Evolutionary conservation across 2,329 filamentous ascomycete genomes (phyloP).

Genomic region (Dothistroma pini): DNA sequence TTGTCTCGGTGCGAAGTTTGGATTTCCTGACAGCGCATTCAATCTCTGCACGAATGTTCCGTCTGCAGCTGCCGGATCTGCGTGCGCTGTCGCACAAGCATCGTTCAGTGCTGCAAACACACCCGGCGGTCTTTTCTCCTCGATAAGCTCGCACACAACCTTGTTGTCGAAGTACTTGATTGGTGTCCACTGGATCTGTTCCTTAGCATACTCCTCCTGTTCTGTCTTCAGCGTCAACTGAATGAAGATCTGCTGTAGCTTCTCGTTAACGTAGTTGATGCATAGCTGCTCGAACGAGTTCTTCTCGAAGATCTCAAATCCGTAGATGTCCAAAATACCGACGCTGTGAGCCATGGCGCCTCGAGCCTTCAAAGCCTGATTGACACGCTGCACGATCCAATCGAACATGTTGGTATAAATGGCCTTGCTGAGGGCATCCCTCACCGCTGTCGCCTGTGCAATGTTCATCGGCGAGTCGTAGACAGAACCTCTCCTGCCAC

Average conservation of each 20-base stretch:
- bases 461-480: slow-evolving; percentile 79
- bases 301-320: slow-evolving; percentile 98
- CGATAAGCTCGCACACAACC: slow-evolving; percentile 94
- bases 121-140: slow-evolving; percentile 83
- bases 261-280: slow-evolving; percentile 99
- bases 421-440: slow-evolving; percentile 89
- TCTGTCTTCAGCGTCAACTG: slow-evolving; percentile 94
- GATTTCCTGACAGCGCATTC: slow-evolving; percentile 80
- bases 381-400: slow-evolving; percentile 96
- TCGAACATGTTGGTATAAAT: slow-evolving; percentile 98
- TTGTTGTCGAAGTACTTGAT: slow-evolving; percentile 99
- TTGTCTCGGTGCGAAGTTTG: slow-evolving; percentile 86
- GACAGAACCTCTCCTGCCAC: slow-evolving; percentile 62
- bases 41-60: slow-evolving; percentile 92
- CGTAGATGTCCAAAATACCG: slow-evolving; percentile 97
- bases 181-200: slow-evolving; percentile 97
- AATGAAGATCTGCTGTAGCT: slow-evolving; percentile 98
- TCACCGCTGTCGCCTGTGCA: slow-evolving; percentile 78
- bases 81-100: slow-evolving; percentile 96
- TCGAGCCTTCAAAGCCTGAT: slow-evolving; percentile 77
- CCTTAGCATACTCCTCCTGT: slow-evolving; percentile 92
- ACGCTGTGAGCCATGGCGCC: slow-evolving; percentile 77
- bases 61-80: slow-evolving; percentile 89
- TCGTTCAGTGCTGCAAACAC: slow-evolving; percentile 96
- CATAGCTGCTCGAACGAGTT: slow-evolving; percentile 99